Evolutionary conservation across 306 rosid species (phyloP).

Genomic region (Glycine latifolia): DNA sequence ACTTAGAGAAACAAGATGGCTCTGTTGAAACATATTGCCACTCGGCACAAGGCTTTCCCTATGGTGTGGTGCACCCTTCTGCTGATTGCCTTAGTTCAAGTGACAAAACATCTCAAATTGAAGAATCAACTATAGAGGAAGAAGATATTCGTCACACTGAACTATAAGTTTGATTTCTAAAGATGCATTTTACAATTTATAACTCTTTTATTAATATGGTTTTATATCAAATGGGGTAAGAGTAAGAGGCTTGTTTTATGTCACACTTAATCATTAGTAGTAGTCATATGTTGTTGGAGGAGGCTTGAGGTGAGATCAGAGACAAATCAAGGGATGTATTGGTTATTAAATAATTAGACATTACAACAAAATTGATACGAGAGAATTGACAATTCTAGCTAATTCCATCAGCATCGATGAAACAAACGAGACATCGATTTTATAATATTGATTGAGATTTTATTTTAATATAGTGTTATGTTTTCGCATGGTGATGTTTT

Average conservation of each 20-base stretch:
- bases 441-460: constrained; percentile 41
- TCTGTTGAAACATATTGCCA: constrained; percentile 89
- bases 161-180: constrained; percentile 53
- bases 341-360: constrained; percentile 36
- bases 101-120: constrained; percentile 55
- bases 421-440: constrained; percentile 28
- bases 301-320: constrained; percentile 58
- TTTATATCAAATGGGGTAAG: constrained; percentile 44
- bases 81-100: constrained; percentile 88
- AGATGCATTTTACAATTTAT: constrained; percentile 38
- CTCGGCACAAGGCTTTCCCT: constrained; percentile 88
- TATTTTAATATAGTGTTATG: constrained; percentile 27
- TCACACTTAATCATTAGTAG: constrained; percentile 43
- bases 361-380: constrained; percentile 34
- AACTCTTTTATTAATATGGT: constrained; percentile 42
- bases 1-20: constrained; percentile 86
- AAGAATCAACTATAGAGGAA: constrained; percentile 45
- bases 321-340: constrained; percentile 42
- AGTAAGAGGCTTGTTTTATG: constrained; percentile 32
- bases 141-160: constrained; percentile 70
- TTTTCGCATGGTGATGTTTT: constrained; percentile 16
- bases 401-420: constrained; percentile 37
- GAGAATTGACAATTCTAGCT: constrained; percentile 30
- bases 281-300: constrained; percentile 45
- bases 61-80: constrained; percentile 84